Evolutionary conservation across 176 grass and related monocot genomes (phyloP).

Genomic region (Oryza nivara): DNA sequence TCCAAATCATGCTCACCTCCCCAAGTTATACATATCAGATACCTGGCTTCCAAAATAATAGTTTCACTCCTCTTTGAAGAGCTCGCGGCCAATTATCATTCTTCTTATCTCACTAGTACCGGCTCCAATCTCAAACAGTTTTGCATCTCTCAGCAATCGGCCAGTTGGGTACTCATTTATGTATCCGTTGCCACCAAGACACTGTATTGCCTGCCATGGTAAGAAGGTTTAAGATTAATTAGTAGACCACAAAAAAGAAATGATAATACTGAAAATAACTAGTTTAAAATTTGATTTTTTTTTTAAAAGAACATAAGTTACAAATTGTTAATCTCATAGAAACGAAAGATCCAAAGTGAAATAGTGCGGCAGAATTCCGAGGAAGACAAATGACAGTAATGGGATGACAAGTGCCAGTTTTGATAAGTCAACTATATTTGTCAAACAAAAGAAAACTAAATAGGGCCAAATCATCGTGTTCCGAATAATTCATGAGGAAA

Average conservation of each 20-base stretch:
- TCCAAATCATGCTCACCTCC: constrained; percentile 42
- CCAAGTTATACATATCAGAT: constrained; percentile 12
- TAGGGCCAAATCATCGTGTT: not conserved
- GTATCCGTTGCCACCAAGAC: constrained; percentile 96
- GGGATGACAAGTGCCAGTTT: not conserved
- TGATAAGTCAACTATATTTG: constrained; percentile 10
- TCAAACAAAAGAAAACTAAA: not conserved
- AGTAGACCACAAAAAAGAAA: constrained; percentile 6
- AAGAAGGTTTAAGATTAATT: constrained; percentile 36
- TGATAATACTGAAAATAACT: constrained; percentile 8
- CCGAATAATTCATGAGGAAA: not conserved
- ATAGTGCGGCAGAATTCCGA: not conserved
- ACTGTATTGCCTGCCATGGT: constrained; percentile 81
- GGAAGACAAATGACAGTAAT: not conserved
- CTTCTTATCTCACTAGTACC: constrained; percentile 97
- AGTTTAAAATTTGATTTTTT: not conserved
- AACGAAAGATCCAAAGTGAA: not conserved
- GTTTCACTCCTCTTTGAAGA: constrained; percentile 84
- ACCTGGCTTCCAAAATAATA: constrained; percentile 36
- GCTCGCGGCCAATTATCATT: constrained; percentile 95
- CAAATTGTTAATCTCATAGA: not conserved
- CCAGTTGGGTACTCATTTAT: constrained; percentile 97
- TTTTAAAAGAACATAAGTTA: not conserved
- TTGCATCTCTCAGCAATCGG: constrained; percentile 98
- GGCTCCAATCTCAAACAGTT: constrained; percentile 96